Evolutionary conservation across 192 early-diverging fungal genomes (phyloP).

Genomic region (Coemansia sp.): DNA sequence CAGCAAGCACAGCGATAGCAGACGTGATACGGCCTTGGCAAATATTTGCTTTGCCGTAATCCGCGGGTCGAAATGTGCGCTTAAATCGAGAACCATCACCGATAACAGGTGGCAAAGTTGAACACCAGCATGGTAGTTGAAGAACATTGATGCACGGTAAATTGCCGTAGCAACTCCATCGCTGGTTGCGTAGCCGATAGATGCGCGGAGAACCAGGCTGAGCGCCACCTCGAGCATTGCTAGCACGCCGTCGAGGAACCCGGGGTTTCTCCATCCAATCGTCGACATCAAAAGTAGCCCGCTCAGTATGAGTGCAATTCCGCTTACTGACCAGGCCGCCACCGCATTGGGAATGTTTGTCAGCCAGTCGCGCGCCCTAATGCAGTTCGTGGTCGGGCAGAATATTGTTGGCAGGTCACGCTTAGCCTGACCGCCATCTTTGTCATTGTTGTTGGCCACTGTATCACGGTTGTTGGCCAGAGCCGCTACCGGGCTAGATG

Average conservation of each 20-base stretch:
- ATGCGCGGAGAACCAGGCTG: slow-evolving; percentile 25
- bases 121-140: slow-evolving; percentile 35
- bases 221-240: slow-evolving; percentile 28
- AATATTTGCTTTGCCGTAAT: slow-evolving; percentile 1
- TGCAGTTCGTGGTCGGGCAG: slow-evolving; percentile 16
- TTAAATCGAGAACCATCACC: slow-evolving; percentile 5
- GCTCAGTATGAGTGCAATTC: neutral
- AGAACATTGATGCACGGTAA: slow-evolving; percentile 34
- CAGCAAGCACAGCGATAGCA: slow-evolving; percentile 15
- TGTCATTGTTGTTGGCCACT: neutral
- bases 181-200: slow-evolving; percentile 3
- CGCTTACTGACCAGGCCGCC: slow-evolving; percentile 25
- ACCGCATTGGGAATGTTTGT: slow-evolving; percentile 18
- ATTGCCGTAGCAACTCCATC: slow-evolving; percentile 3
- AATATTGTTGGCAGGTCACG: slow-evolving; percentile 10
- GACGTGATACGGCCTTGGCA: slow-evolving; percentile 8
- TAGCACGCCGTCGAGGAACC: slow-evolving; percentile 29
- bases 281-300: slow-evolving; percentile 10
- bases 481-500: neutral
- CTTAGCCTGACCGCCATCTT: neutral
- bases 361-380: slow-evolving; percentile 26
- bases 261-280: slow-evolving; percentile 12
- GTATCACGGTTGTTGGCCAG: neutral
- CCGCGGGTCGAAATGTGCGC: slow-evolving; percentile 26
- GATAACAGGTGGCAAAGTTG: slow-evolving; percentile 18